Base-by-base conservation (phyloP, 208 protist genomes). In the Acanthamoeba divionensis region DNA sequence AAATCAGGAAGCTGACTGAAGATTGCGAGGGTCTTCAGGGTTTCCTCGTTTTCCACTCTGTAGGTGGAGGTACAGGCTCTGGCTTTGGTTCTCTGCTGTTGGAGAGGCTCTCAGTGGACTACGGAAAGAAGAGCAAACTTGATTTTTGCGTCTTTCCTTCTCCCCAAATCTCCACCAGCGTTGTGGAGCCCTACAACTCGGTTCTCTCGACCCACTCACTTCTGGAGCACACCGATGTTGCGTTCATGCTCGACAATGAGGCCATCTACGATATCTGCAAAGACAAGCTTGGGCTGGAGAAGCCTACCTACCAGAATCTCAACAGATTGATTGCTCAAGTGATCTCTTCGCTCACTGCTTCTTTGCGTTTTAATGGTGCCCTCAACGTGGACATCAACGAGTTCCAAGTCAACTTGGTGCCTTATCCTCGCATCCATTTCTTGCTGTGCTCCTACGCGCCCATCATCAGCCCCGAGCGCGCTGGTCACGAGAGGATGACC, bases 241-340 rank as follows among this genome's bases (percentile, higher is more conserved):
- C 95, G 15, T 97, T 99, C 91, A 98, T 97, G 93, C 98, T 99
- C 92, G 98, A 99, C 93, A 99, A 99, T 90, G 98, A 99, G 94
- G 98, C 98, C 36, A 93, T 99, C 80, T 99, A 99, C 91, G 98
- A 99, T 87, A 99, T 99, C 91, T 99, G 98, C 95, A 99, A 98
- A 95, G 90, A 96, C 62, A 99, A 98, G 3, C 95, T 99, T 18
- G 99, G 99, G 95, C 95, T 99, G 33, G 97, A 95, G 45, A 98
- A 95, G 38, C 98, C 98, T 50, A 98, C 96, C 36, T 99, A 99
- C 93, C 96, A 95, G 60, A 97, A 99, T 85, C 92, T 99, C 31
- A 99, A 99, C 97, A 96, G 98, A 90, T 93, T 99, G 9, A 97
- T 99, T 13, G 97, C 96, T 21, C 93, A 94, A 47, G 97, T 98